Evolutionary conservation across 495 filamentous ascomycete genomes (phyloP), one percentile per base, ranked within the genome.

Genomic region (Parathielavia appendiculata): DNA sequence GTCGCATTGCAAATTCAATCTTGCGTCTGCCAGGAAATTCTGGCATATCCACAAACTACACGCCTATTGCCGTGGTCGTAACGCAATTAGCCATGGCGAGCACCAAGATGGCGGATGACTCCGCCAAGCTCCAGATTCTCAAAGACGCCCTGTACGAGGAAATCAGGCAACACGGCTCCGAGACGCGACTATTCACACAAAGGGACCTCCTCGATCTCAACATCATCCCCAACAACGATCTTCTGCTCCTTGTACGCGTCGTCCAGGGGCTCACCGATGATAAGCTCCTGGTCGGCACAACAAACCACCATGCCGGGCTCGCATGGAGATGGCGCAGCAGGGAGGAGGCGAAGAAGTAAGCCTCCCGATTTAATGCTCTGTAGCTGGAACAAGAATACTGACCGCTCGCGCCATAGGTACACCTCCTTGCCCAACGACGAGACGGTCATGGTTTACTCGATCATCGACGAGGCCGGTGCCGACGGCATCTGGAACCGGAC

Each of bases 401-500:
- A 57, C 49, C 7, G 5, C 36, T 13, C 41, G 26, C 26, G 12
- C 17, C 4, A 30, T 60, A 90, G 86, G 74, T 86, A 88, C 68
- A 82, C 83, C 50, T 75, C 75, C 54, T 80, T 90, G 26, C 81
- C 71, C 4, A 73, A 69, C 60, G 69, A 76, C 30, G 89, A 95
- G 60, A 90, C 95, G 66, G 81, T 82, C 61, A 73, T 95, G 53
- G 83, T 97, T 5, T 97, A 92, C 79, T 80, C 82, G 57, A 81
- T 86, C 59, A 92, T 98, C 63, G 92, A 97, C 65, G 83, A 87
- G 50, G 83, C 86, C 23, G 87, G 83, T 23, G 79, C 79, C 43
- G 86, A 91, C 58, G 95, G 92, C 30, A 88, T 95, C 55, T 98
- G 93, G 93, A 84, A 87, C 49, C 86, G 88, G 59, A 84, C 83